Base-by-base conservation (phyloP, 257 asterid genomes). In the Solanum peruvianum region DNA sequence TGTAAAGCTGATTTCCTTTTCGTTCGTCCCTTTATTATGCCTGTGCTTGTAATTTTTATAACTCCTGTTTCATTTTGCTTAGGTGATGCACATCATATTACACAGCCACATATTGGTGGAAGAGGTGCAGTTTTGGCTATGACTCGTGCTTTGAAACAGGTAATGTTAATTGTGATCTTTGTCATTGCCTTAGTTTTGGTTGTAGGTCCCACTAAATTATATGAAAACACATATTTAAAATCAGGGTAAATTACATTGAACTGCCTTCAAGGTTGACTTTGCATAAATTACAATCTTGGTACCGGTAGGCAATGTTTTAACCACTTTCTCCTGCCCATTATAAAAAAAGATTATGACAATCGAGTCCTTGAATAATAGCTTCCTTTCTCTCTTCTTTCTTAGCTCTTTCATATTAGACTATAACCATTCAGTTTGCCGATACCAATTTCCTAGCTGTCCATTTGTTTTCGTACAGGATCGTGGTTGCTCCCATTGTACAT, bases 1-100 rank as follows among this genome's bases (percentile, higher is more conserved):
- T 87, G 60, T 87, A 85, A 83, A 72, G 67, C 37, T 47, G 37
- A 86, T 18, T 37, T 87, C 29, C 11, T 70, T 62, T 11, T 39
- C 10, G 1, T 87, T 84, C 21, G 44, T 14, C 49, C 82, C 80
- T 78, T 75, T 85, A 72, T 76, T 84, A 37, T 39, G 77, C 64
- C 84, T 86, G 82, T 52, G 78, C 85, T 88, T 37, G 75, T 77
- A 85, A 69, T 84, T 45, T 56, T 14, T 84, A 37, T 66, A 11
- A 82, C 44, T 11, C 86, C 84, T 29, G 82, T 86, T 86, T 88
- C 87, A 73, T 90, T 86, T 66, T 45, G 5, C 35, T 88, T 91
- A 97, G 99, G 98, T 83, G 98, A 95, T 88, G 99, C 99, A 47
- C 88, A 95, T 90, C 99, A 97, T 89, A 97, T 97, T 71, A 97